These are phyloP conservation scores for Penicillium canariense DNA, from an alignment of 495 filamentous ascomycete species.

Conservation along the genomic window DNA sequence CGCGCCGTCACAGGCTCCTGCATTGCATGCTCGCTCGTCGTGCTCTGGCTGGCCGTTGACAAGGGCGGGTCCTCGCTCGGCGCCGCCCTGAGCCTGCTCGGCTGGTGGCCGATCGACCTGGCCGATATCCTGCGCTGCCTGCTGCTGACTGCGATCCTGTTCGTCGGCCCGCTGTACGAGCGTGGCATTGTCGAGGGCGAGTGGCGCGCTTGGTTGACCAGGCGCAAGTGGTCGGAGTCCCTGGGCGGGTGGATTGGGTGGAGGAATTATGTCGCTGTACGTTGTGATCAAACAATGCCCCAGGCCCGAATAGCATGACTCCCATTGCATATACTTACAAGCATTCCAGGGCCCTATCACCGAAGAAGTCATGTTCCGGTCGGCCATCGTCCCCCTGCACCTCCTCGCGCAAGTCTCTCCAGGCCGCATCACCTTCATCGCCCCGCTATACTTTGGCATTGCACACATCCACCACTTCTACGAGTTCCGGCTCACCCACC, in stretches of 20 bases:
- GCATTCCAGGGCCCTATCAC: conserved; percentile 74
- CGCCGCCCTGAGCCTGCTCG: conserved; percentile 63
- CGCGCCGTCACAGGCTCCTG: conserved; percentile 72
- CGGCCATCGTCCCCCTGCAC: conserved; percentile 76
- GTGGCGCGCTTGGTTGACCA: conserved; percentile 63
- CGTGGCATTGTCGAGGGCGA: conserved; percentile 65
- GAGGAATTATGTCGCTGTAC: conserved; percentile 63
- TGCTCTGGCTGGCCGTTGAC: conserved; percentile 58
- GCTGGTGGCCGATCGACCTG: conserved; percentile 70
- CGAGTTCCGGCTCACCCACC: conserved; percentile 83
- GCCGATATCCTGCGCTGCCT: conserved; percentile 56
- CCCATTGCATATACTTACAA: too few relatives aligned
- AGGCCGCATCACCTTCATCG: conserved; percentile 65
- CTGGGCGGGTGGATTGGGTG: conserved; percentile 61
- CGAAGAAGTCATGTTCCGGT: conserved; percentile 92
- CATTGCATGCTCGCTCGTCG: conserved; percentile 55
- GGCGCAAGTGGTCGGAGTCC: conserved; percentile 41
- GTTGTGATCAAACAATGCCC: conserved; percentile 16
- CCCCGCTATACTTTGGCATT: conserved; percentile 90
- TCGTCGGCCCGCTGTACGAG: conserved; percentile 81
- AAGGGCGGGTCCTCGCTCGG: conserved; percentile 41
- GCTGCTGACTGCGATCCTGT: conserved; percentile 73
- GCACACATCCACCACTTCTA: conserved; percentile 96
- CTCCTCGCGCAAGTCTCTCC: conserved; percentile 64
- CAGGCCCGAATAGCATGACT: too few relatives aligned